These are phyloP conservation scores for Euphrasia arctica DNA, from an alignment of 305 asterid species.

Conservation along the genomic window DNA sequence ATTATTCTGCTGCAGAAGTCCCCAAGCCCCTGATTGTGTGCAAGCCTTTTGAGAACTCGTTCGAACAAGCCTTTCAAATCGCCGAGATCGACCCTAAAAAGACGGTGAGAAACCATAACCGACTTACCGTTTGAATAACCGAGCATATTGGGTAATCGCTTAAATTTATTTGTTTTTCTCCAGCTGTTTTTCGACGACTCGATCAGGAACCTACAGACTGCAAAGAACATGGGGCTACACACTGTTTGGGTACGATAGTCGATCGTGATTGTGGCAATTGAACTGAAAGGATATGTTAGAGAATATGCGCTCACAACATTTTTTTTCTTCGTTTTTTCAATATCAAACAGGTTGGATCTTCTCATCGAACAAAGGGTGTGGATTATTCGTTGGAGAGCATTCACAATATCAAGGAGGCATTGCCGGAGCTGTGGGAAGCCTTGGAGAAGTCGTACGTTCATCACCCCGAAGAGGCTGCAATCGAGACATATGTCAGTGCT, in stretches of 20 bases:
- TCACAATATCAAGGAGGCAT: slow-evolving; percentile 85
- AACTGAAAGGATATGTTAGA: neutral
- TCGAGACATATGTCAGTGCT: slow-evolving; percentile 66
- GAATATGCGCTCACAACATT: slow-evolving; percentile 2
- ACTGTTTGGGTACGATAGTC: slow-evolving; percentile 71
- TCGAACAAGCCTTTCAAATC: slow-evolving; percentile 56
- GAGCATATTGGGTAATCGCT: neutral
- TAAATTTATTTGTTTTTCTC: slow-evolving; percentile 18
- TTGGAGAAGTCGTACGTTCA: slow-evolving; percentile 38
- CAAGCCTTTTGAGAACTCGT: slow-evolving; percentile 74
- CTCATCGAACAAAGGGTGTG: slow-evolving; percentile 54
- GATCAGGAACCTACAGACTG: slow-evolving; percentile 73
- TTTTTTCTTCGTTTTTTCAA: neutral
- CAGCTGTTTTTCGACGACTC: slow-evolving; percentile 94
- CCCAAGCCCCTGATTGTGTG: slow-evolving; percentile 55
- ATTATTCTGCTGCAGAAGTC: slow-evolving; percentile 30
- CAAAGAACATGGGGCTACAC: slow-evolving; percentile 53
- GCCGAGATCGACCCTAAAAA: slow-evolving; percentile 66
- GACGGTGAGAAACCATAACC: slow-evolving; percentile 45
- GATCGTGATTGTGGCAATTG: slow-evolving; percentile 13
- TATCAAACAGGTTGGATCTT: slow-evolving; percentile 60
- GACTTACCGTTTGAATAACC: neutral
- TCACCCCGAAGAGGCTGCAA: slow-evolving; percentile 46
- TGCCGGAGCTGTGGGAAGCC: slow-evolving; percentile 89
- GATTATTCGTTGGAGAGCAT: slow-evolving; percentile 83